Percentiles rank a stretch among this genome's conserved stretches.
Evolutionary conservation across 805 yeast species (phyloP).

Genomic region (Ogataea trehalophila): DNA sequence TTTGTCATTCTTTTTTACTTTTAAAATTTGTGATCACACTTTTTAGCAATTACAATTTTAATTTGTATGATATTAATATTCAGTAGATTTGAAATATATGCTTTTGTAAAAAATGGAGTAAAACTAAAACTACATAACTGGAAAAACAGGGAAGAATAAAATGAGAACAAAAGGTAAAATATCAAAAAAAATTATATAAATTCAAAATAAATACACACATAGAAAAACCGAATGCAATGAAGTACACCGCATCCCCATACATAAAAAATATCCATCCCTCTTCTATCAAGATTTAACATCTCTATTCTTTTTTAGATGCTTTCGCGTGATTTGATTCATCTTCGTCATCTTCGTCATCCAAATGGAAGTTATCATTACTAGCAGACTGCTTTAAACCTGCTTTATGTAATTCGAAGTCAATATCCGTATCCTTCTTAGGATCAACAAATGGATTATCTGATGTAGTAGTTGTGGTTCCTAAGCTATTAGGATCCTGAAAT

Average conservation of each 20-base stretch:
- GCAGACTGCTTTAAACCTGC: constrained; percentile 10
- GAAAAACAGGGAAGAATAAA: too few relatives aligned
- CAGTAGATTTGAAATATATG: too few relatives aligned
- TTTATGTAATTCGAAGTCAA: constrained; percentile 30
- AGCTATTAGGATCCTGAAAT: constrained; percentile 18
- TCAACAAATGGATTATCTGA: constrained; percentile 30
- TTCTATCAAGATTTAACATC: not conserved
- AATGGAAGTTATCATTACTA: constrained; percentile 20
- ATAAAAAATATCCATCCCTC: too few relatives aligned
- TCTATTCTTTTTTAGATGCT: not conserved
- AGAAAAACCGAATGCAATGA: too few relatives aligned
- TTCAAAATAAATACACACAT: too few relatives aligned
- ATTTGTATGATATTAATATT: too few relatives aligned
- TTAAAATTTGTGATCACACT: not conserved
- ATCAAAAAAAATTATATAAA: too few relatives aligned
- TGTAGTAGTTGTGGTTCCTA: not conserved
- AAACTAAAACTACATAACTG: too few relatives aligned
- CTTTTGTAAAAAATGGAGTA: too few relatives aligned
- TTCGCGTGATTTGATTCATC: constrained; percentile 1
- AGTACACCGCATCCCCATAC: too few relatives aligned
- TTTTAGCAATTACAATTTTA: too few relatives aligned
- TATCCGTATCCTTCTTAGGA: constrained; percentile 19
- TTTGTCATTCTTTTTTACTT: constrained; percentile 1
- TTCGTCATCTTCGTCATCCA: constrained; percentile 30
- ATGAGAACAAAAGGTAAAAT: too few relatives aligned